phyloP scores from a whole-genome alignment of 345 rosid species.

The Citrus unshiu region DNA sequence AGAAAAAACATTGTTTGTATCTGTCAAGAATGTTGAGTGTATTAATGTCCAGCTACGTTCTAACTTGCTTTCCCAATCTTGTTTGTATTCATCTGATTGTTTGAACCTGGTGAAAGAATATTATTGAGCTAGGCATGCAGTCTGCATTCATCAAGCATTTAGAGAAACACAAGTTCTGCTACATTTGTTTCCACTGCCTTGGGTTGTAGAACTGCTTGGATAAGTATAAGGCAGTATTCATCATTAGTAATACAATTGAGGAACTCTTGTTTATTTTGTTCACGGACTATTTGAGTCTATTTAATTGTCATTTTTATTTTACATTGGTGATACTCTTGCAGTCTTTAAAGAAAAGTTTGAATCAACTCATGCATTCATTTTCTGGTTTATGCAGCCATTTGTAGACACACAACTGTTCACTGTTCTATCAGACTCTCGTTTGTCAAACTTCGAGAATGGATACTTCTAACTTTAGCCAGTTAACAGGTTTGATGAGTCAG shows the following conservation, averaged over 20 bases:
- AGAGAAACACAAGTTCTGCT: no score
- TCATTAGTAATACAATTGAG: no score
- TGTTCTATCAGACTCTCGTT: constrained; percentile 61
- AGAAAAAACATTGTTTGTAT: not conserved
- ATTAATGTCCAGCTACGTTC: not conserved
- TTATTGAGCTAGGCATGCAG: not conserved
- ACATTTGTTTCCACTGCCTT: not conserved
- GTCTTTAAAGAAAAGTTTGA: not conserved
- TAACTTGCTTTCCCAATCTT: not conserved
- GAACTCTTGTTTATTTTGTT: not conserved
- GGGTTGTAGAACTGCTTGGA: not conserved
- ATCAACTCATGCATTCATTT: not conserved
- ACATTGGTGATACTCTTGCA: not conserved
- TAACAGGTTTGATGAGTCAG: not conserved
- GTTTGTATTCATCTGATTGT: not conserved
- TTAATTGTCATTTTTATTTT: not conserved
- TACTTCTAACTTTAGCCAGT: constrained; percentile 27
- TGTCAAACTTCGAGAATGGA: constrained; percentile 70
- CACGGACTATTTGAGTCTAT: not conserved
- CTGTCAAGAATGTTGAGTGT: no score
- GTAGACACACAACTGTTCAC: constrained; percentile 85
- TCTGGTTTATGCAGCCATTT: constrained; percentile 48
- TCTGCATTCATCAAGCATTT: not conserved
- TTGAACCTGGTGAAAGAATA: not conserved
- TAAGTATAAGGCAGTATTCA: not conserved